Percentiles rank a stretch among this genome's conserved stretches.
Conservation (phyloP, 1,284 basidiomycete genomes). For the Naganishia liquefaciens region DNA sequence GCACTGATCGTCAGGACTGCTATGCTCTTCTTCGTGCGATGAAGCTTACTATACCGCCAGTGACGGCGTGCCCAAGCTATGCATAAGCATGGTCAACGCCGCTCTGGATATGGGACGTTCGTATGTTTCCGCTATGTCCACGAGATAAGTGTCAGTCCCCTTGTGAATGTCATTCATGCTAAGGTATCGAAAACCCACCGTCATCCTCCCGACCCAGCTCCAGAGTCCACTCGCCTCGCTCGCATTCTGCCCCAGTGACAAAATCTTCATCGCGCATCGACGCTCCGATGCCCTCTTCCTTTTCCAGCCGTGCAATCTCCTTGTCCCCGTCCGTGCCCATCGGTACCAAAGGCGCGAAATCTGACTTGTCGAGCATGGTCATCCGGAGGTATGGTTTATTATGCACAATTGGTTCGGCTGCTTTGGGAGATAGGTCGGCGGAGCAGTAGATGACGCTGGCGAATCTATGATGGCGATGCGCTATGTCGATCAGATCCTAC, state of each 20-base stretch:
- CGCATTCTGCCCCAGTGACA: conserved; percentile 51
- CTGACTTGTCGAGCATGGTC: conserved; percentile 53
- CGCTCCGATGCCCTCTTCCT: conserved; percentile 45
- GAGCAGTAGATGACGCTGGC: conserved; percentile 51
- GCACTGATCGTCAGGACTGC: too few species aligned
- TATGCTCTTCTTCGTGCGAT: too few species aligned
- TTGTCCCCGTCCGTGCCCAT: conserved; percentile 32
- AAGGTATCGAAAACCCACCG: conserved; percentile 35
- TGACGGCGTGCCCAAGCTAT: conserved; percentile 49
- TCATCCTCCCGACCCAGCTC: conserved; percentile 48
- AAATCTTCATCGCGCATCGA: conserved; percentile 53
- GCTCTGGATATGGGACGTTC: conserved; percentile 53
- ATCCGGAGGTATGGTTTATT: conserved; percentile 51
- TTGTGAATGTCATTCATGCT: background rate
- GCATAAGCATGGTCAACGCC: conserved; percentile 47
- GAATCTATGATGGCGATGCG: conserved; percentile 38
- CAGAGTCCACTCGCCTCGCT: conserved; percentile 47
- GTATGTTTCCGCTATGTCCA: conserved; percentile 45
- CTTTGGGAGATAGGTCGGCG: conserved; percentile 45
- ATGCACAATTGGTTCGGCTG: conserved; percentile 39
- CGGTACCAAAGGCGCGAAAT: conserved; percentile 50
- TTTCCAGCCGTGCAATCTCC: conserved; percentile 34
- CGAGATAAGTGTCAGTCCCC: too few species aligned
- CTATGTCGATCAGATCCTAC: conserved; percentile 45
- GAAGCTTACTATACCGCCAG: conserved; percentile 51